Evolutionary conservation across 495 filamentous ascomycete species (phyloP).

Genomic region (Penicillium tannophilum): DNA sequence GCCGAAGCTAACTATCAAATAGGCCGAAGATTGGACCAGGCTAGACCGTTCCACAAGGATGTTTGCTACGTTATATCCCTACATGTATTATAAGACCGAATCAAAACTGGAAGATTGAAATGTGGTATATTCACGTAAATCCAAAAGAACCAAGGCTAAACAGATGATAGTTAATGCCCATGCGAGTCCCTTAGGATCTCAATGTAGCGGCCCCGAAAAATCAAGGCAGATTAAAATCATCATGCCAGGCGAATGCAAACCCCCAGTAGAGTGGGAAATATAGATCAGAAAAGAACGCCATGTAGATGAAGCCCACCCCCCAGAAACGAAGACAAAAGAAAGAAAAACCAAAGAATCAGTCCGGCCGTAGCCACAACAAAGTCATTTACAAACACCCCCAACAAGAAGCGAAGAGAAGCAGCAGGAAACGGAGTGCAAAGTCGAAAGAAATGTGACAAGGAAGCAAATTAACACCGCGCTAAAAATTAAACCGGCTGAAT

Average conservation of each 20-base stretch:
- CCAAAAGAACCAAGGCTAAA: constrained; percentile 16
- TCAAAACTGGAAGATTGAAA: not conserved
- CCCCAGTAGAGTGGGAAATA: not conserved
- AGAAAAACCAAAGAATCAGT: constrained; percentile 6
- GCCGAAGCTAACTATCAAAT: constrained; percentile 17
- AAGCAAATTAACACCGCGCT: constrained; percentile 23
- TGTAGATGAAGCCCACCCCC: constrained; percentile 17
- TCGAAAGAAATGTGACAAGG: not conserved
- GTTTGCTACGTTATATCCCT: not conserved
- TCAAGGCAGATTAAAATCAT: constrained; percentile 4
- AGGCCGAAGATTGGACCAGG: constrained; percentile 78
- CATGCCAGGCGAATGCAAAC: constrained; percentile 21
- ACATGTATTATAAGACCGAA: constrained; percentile 12
- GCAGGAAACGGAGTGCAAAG: not conserved
- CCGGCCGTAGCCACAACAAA: constrained; percentile 12
- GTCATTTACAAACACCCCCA: constrained; percentile 3
- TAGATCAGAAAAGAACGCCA: constrained; percentile 12
- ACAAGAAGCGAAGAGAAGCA: not conserved
- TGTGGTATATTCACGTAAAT: constrained; percentile 15
- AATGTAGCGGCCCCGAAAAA: constrained; percentile 22
- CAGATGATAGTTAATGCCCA: constrained; percentile 10
- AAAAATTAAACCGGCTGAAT: constrained; percentile 23
- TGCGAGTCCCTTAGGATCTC: constrained; percentile 28
- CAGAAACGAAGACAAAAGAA: constrained; percentile 8
- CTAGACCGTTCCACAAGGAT: constrained; percentile 36